Base-by-base conservation (phyloP, 192 early-diverging fungal species). In the Rhizophagus prolifer region DNA sequence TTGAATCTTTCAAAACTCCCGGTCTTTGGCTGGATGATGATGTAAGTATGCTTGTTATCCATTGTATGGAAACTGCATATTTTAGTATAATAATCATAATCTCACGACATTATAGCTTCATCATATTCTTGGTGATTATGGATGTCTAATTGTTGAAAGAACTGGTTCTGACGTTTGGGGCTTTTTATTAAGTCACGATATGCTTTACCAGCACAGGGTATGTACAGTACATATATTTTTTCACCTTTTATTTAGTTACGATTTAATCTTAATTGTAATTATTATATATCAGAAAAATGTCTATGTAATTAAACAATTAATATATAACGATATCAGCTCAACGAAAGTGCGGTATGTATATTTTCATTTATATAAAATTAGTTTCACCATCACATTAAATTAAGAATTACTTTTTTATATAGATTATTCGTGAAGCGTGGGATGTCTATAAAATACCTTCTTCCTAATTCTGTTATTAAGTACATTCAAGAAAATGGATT, bases 261-360 rank as follows among this genome's bases (percentile, higher is more conserved):
- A 41, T 26, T 13, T 69, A 44, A 44, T 69, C 0, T 23, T 46
- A 7, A 67, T 67, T 36, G 44, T 69, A 25, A 36, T 31, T 31
- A 38, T 38, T 19, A 54, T 66, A 62, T 77, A 28, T 26, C 78
- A 94, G 92, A 91, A 92, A 79, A 95, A 96, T 78, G 94, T 99
- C 14, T 89, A 91, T 69, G 92, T 97, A 44, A 94, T 98, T 60
- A 96, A 98, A 81, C 97, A 98, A 81, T 88, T 96, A 75, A 96
- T 99, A 63, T 92, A 96, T 83, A 99, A 98, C 76, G 98, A 99
- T 80, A 98, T 98, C 70, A 94, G 92, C 77, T 98, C 96, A 8
- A 98, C 97, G 26, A 97, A 98, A 83, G 95, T 99, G 54, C 88
- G 94, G 90, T 87, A 87, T 61, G 79, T 71, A 23, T n/a, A n/a